A percentile compares a stretch with the other conserved stretches of the same genome.
These are phyloP conservation scores for Trametes cubensis DNA, from an alignment of 768 basidiomycete genomes.

Conservation along the genomic window DNA sequence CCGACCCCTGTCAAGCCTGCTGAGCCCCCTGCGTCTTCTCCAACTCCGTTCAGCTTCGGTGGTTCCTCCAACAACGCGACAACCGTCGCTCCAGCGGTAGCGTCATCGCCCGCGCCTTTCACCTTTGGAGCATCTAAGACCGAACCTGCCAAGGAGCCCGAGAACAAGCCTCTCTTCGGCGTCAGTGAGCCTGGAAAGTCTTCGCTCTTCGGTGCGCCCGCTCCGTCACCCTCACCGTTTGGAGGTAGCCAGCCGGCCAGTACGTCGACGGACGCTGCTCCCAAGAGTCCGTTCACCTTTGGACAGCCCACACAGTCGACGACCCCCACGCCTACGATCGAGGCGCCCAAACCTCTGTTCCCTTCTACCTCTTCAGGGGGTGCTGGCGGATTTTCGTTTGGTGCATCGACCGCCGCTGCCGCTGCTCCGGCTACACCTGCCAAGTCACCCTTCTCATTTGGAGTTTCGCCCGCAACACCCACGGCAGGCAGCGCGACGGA, in stretches of 20 bases:
- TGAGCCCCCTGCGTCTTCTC: conserved; percentile 11
- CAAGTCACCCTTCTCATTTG: conserved; percentile 45
- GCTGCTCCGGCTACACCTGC: conserved; percentile 31
- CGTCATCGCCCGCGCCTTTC: conserved; percentile 25
- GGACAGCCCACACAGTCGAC: conserved; percentile 33
- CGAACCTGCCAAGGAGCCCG: conserved; percentile 19
- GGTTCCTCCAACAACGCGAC: conserved; percentile 7
- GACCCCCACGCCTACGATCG: conserved; percentile 33
- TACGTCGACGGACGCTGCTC: conserved; percentile 15
- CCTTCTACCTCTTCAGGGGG: conserved; percentile 29
- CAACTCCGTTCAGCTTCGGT: conserved; percentile 21
- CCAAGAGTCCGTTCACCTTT: conserved; percentile 34
- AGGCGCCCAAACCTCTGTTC: conserved; percentile 49
- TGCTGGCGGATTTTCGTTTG: conserved; percentile 49
- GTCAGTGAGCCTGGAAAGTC: conserved; percentile 20
- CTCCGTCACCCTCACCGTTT: conserved; percentile 20
- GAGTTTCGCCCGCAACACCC: conserved; percentile 34
- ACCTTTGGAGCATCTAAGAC: conserved; percentile 25
- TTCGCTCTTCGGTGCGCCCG: conserved; percentile 20
- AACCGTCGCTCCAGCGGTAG: conserved; percentile 1
- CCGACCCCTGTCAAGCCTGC: conserved; percentile 13
- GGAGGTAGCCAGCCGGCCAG: conserved; percentile 15
- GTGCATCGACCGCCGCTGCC: conserved; percentile 29
- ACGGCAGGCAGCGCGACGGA: conserved; percentile 27
- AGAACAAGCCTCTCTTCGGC: conserved; percentile 19